Conservation (phyloP, 1,284 basidiomycete species). For the Apiotrichum brassicae region DNA sequence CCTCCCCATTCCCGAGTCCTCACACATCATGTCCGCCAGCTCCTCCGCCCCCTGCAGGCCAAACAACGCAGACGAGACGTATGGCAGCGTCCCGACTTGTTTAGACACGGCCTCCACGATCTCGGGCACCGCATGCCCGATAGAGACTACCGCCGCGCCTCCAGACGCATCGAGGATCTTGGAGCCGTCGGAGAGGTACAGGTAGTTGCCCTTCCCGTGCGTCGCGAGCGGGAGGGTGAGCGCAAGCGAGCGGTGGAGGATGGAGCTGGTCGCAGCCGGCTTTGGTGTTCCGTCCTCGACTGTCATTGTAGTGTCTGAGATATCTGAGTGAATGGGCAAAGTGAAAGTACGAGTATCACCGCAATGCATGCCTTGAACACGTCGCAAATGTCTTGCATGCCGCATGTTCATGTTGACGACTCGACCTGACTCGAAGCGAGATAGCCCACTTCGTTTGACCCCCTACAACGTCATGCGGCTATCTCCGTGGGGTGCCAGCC, state of each 20-base stretch:
- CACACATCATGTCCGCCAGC: constrained; percentile 58
- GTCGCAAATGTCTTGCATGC: too few species aligned
- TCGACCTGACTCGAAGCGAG: too few species aligned
- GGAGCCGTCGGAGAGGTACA: constrained; percentile 20
- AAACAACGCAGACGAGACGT: constrained; percentile 19
- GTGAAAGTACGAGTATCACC: too few species aligned
- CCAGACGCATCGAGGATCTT: constrained; percentile 48
- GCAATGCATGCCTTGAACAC: too few species aligned
- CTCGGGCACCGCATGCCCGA: constrained; percentile 66
- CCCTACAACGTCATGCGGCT: too few species aligned
- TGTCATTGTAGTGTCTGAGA: too few species aligned
- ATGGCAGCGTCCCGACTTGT: constrained; percentile 63
- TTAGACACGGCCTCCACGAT: constrained; percentile 23
- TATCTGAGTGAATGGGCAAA: neutral
- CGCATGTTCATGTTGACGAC: too few species aligned
- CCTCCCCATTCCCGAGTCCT: constrained; percentile 34
- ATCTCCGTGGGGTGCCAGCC: too few species aligned
- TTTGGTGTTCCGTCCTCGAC: too few species aligned
- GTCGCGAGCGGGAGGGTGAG: constrained; percentile 16
- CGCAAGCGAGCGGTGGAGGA: constrained; percentile 23
- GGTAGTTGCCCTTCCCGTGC: constrained; percentile 24
- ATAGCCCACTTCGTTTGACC: too few species aligned
- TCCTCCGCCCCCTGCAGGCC: constrained; percentile 23
- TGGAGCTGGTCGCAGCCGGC: neutral
- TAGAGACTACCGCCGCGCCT: constrained; percentile 72